Evolutionary conservation across 140 eudicot species (phyloP).

Genomic region (Senecio squalidus): DNA sequence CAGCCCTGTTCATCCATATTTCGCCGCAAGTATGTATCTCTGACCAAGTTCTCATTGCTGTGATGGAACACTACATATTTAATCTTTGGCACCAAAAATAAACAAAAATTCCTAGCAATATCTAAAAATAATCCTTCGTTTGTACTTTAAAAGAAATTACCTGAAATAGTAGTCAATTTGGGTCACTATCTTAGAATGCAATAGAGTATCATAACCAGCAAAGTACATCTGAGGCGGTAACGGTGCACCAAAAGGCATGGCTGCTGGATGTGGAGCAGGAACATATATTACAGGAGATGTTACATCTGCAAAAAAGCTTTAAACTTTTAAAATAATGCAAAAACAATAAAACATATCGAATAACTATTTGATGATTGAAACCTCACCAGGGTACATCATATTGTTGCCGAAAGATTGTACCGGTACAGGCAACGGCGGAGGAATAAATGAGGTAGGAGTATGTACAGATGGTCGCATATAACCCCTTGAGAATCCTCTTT

Average conservation of each 20-base stretch:
- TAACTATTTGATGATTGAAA: neutral
- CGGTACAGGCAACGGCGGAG: constrained; percentile 54
- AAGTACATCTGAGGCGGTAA: constrained; percentile 38
- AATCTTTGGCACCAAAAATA: neutral
- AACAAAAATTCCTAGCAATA: neutral
- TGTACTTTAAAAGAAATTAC: constrained; percentile 22
- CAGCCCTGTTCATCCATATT: constrained; percentile 93
- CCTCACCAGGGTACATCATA: constrained; percentile 70
- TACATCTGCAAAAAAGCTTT: constrained; percentile 38
- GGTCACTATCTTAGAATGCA: constrained; percentile 50
- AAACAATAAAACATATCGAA: neutral
- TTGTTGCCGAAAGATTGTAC: constrained; percentile 52
- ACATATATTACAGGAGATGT: constrained; percentile 38
- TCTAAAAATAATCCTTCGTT: neutral
- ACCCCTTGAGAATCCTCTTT: constrained; percentile 50
- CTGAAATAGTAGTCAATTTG: constrained; percentile 96
- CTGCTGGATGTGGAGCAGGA: constrained; percentile 46
- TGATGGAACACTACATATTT: constrained; percentile 14
- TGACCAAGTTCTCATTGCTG: constrained; percentile 84
- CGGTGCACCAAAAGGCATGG: constrained; percentile 52
- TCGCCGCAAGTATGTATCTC: constrained; percentile 65
- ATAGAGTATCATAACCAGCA: constrained; percentile 49
- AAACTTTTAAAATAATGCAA: constrained; percentile 14
- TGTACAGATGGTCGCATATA: constrained; percentile 46
- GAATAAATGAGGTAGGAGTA: constrained; percentile 35